phyloP scores from a whole-genome alignment of 148 eudicot species.

The Diospyros kaki region DNA sequence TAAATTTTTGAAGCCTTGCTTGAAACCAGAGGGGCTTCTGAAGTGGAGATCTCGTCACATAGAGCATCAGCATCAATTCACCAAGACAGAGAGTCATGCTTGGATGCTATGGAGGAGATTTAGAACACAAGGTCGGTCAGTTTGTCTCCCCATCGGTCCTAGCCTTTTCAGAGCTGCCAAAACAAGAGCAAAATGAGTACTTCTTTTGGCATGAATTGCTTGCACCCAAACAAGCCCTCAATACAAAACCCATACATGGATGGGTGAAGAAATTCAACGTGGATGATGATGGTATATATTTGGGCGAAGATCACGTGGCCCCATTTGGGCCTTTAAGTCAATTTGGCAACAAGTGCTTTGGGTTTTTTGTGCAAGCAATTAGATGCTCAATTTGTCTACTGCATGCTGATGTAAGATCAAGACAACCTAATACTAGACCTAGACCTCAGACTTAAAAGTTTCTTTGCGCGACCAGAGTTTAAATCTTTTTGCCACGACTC shows the following conservation, averaged over 20 bases:
- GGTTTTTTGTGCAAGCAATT: background rate
- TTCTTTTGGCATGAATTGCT: too few species aligned
- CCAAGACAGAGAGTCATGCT: too few species aligned
- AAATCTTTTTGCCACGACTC: too few species aligned
- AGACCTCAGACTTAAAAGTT: too few species aligned
- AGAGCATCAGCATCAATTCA: background rate
- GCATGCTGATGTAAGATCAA: background rate
- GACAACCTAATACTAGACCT: background rate
- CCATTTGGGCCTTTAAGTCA: slow-evolving; percentile 6
- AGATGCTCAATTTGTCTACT: background rate
- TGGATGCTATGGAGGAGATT: background rate
- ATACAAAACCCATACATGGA: background rate
- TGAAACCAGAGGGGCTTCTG: background rate
- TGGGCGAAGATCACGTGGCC: background rate
- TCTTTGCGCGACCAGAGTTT: too few species aligned
- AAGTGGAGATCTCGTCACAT: slow-evolving; percentile 2
- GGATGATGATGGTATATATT: background rate
- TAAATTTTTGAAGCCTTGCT: background rate
- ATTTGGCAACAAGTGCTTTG: slow-evolving; percentile 16
- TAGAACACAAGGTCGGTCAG: slow-evolving; percentile 5
- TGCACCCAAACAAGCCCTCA: too few species aligned
- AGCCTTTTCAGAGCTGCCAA: background rate
- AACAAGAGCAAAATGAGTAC: too few species aligned
- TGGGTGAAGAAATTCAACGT: background rate
- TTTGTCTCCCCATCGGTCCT: background rate